Base-by-base conservation (phyloP, 345 rosid genomes). In the Dipteronia sinensis region DNA sequence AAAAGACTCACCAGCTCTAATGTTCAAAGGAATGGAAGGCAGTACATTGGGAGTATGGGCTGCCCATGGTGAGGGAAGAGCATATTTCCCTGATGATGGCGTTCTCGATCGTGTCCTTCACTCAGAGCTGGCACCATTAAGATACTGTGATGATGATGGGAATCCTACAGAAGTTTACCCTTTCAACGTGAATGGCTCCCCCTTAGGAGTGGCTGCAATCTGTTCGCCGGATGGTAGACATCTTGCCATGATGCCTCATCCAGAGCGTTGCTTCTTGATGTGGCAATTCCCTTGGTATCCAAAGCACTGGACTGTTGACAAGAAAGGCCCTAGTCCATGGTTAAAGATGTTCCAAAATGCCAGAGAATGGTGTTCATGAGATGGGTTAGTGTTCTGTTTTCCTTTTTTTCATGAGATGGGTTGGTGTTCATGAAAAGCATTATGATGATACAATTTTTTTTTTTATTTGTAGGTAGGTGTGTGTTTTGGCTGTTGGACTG, bases 281-380 rank as follows among this genome's bases (percentile, higher is more conserved):
- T 95, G 98, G 99, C 99, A 95, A 69, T 93, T 73, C 77, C 99
- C 99, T 0, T 93, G 99, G 99, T 95, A 91, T 73, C 99, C 97
- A 10, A 88, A 70, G 71, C 77, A 90, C 77, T 95, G 99, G 99
- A 81, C 85, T 27, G 89, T 93, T 71, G 94, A 92, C 68, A 92
- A 90, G 86, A 88, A 83, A 72, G 97, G 99, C 10, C 97, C 99
- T 12, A 93, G 98, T 79, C 98, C 99, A 38, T 95, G 97, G 99
- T 82, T 95, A 77, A 87, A 83, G 85, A 91, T 93, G 98, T 95
- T 95, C 83, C 98, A 95, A 80, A 95, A 93, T 86, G 97, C 98
- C 73, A 83, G 98, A 76, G 98, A 91, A 65, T 95, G 99, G 99
- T 95, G 98, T 85, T 84, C 84, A 6, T 83, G 64, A 80, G 38